Base-by-base conservation (phyloP, 352 stramenopile species). In the Vaucheria bursata region DNA sequence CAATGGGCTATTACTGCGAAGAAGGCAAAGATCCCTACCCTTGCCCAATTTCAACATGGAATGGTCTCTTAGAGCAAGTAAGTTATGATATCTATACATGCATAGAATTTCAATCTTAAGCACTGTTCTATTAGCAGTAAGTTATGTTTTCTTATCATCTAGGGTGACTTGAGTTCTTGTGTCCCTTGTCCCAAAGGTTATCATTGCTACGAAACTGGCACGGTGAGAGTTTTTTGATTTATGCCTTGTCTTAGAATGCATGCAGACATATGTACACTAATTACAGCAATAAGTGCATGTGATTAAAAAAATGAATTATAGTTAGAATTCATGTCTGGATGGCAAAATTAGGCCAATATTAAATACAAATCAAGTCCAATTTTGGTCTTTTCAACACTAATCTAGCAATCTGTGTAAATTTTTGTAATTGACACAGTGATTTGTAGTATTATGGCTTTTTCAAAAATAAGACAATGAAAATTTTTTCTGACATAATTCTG, bases 1-100 rank as follows among this genome's bases (percentile, higher is more conserved):
- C 80, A 18, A 65, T 40, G 3, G 80, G 80, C 29, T 71, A 77
- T 67, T 85, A 85, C 52, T 85, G 80, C 59, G 29, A n/a, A 31
- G 80, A 77, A 29, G 80, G 80, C 0, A 50, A 25, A 64, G 45
- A 36, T 1, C 36, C 77, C 1, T 35, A 71, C 2, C 5, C 29
- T 0, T 85, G 81, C 79, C 59, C 71, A 4, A 18, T 59, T 1
- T 75, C 53, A 4, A 76, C 71, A 29, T 52, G 32, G 4, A 79
- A 45, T 78, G 25, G 4, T 12, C 38, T 77, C 1, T 29, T 75
- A 2, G 66, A 75, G 8, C 70, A 75, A 31, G 45, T 72, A 59
- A 4, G 32, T 37, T 69, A 33, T 37, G 12, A 75, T 3, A 25
- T 59, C 33, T 12, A 1, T 1, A 65, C 35, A 75, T 65, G 12